A percentile compares a stretch with the other conserved stretches of the same genome.
Evolutionary conservation across 805 yeast species (phyloP).

Genomic region (Myxozyma sirexii): DNA sequence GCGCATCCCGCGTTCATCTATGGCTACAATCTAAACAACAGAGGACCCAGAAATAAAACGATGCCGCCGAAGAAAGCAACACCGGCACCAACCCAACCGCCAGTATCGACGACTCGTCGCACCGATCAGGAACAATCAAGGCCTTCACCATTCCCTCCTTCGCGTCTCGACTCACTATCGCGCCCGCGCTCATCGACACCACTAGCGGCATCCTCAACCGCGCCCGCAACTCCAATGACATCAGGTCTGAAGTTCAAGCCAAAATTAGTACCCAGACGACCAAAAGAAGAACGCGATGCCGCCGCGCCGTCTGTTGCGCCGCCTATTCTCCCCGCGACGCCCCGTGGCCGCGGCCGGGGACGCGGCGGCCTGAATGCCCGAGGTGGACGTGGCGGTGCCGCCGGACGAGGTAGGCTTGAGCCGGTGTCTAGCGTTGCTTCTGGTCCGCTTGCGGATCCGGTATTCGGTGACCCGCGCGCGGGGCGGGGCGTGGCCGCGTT

Average conservation of each 20-base stretch:
- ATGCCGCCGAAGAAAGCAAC: conserved; percentile 8
- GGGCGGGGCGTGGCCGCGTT: conserved; percentile 6
- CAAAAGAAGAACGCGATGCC: conserved; percentile 53
- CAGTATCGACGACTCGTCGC: background rate
- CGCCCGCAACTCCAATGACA: background rate
- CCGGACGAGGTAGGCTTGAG: conserved; percentile 17
- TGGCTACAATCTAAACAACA: background rate
- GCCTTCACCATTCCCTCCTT: conserved; percentile 6
- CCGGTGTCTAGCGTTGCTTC: conserved; percentile 24
- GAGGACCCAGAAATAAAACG: background rate
- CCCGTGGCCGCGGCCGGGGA: conserved; percentile 10
- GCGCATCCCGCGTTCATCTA: no score
- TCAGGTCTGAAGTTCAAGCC: conserved; percentile 66
- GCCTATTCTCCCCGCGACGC: conserved; percentile 1
- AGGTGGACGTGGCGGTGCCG: conserved; percentile 16
- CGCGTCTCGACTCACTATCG: conserved; percentile 8
- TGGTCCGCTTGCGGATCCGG: conserved; percentile 32
- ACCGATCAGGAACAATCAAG: background rate
- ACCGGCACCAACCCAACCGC: background rate
- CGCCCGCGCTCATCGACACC: background rate
- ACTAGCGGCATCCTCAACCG: background rate
- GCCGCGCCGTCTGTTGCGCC: conserved; percentile 17
- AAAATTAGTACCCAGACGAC: conserved; percentile 74
- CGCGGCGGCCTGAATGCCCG: conserved; percentile 19
- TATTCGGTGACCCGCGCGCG: conserved; percentile 21